Base-by-base conservation (phyloP, 495 filamentous ascomycete genomes). In the Aspergillus panamensis region DNA sequence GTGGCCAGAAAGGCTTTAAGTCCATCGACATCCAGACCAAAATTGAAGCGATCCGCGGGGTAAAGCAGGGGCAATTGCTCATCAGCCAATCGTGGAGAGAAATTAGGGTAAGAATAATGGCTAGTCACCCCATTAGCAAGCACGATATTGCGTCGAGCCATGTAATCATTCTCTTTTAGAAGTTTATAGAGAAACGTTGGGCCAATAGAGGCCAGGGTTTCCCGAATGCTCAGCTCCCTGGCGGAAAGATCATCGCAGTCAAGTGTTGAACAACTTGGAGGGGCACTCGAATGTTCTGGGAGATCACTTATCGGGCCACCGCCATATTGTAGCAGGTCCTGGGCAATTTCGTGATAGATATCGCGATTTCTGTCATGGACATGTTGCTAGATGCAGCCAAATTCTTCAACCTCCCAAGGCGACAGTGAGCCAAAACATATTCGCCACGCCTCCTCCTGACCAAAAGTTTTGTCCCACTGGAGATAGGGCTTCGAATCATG, bases 331-430 rank as follows among this genome's bases (percentile, higher is more conserved):
- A 14, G 2, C 0, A 55, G 17, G 14, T 43, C 19, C 1, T 50
- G 21, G 2, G 52, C 44, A 9, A 60, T 16, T 16, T 60, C 48
- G 8, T 17, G 9, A 30, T 55, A 48, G 2, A 35, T 32, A 9
- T 13, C 13, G 13, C 3, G 1, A 17, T 49, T 53, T 49, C 35
- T 32, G 14, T 53, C 20, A 16, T 37, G 16, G 25, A 39, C 32
- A 39, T 57, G 33, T 14, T 62, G 10, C 53, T 48, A 57, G 13
- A 57, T 31, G 39, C 59, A 57, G 19, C 48, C 48, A 29, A 57
- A 50, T 25, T 62, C 59, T 40, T 48, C 48, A 35, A 57, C 16
- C 16, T 62, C 59, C 59, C 59, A 62, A 9, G 59, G 59, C n/a
- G 53, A n/a, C 31, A 62, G 48, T 6, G 59, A 17, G 17, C 42